Conservation (phyloP, 208 protist species). For the Trypanosomatidae sp. region DNA sequence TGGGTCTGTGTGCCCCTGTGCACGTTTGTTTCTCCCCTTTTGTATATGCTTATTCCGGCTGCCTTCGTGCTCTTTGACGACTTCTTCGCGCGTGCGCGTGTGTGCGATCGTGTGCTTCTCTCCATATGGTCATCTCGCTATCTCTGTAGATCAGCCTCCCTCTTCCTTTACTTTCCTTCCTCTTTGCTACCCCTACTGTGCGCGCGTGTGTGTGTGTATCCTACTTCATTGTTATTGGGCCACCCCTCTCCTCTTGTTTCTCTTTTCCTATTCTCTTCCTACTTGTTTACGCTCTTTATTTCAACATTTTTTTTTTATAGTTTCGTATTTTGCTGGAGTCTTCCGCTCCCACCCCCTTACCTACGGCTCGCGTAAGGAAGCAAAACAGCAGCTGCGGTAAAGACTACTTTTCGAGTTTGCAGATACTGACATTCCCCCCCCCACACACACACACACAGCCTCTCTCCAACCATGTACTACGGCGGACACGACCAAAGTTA, state of each 20-base stretch:
- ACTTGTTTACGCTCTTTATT: background rate
- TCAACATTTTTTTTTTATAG: background rate
- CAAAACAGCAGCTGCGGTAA: background rate
- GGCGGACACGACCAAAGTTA: constrained; percentile 22
- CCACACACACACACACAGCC: background rate
- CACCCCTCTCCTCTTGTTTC: background rate
- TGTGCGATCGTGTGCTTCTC: background rate
- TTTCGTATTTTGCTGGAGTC: background rate
- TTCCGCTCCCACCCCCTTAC: background rate
- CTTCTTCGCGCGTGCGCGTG: background rate
- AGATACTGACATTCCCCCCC: background rate
- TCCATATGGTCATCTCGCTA: background rate
- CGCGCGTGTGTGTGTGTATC: background rate
- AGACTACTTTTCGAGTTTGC: background rate
- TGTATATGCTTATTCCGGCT: background rate
- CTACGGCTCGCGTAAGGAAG: background rate
- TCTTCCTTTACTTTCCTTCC: background rate
- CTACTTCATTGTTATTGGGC: background rate
- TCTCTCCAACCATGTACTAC: constrained; percentile 22
- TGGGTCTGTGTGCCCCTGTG: background rate
- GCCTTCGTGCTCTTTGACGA: background rate
- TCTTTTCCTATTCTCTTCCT: background rate
- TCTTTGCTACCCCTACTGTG: background rate
- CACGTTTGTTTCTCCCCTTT: background rate
- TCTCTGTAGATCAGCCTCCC: background rate